A percentile compares a stretch with the other conserved stretches of the same genome.
Conservation (phyloP, 805 yeast species). For the Isabelozyma rhagii region DNA sequence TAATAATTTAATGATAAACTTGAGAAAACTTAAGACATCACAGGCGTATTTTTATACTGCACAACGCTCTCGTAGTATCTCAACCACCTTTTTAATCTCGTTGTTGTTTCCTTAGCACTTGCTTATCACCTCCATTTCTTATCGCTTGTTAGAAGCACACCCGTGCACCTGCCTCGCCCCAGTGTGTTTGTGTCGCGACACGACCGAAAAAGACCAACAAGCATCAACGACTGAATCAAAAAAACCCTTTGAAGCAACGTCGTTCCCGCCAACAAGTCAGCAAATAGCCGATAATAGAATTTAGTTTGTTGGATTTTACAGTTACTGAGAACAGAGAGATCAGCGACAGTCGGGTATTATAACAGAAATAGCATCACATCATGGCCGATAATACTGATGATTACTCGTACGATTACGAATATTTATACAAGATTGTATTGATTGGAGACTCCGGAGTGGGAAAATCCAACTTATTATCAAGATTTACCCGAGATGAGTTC, state of each 20-base stretch:
- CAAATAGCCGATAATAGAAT: too few species aligned
- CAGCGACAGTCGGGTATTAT: neutral
- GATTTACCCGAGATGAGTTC: constrained; percentile 95
- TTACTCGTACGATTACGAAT: constrained; percentile 73
- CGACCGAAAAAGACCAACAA: neutral
- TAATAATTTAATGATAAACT: too few species aligned
- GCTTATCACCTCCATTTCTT: too few species aligned
- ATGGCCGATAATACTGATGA: constrained; percentile 44
- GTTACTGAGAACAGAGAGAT: neutral
- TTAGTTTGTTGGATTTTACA: too few species aligned
- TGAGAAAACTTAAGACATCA: too few species aligned
- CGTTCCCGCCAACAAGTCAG: too few species aligned
- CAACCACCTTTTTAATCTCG: too few species aligned
- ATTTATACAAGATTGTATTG: constrained; percentile 89
- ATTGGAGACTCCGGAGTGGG: constrained; percentile 98
- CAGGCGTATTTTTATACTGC: too few species aligned
- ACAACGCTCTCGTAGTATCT: too few species aligned
- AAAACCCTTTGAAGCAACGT: neutral
- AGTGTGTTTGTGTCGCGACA: neutral
- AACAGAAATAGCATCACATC: too few species aligned
- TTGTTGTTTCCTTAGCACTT: too few species aligned
- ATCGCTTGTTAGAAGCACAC: too few species aligned
- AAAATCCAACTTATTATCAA: constrained; percentile 85
- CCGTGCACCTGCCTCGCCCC: neutral
- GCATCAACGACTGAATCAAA: neutral